Evolutionary conservation across 345 rosid genomes (phyloP), one percentile per base, ranked within the genome.

Genomic region (Boechera stricta): DNA sequence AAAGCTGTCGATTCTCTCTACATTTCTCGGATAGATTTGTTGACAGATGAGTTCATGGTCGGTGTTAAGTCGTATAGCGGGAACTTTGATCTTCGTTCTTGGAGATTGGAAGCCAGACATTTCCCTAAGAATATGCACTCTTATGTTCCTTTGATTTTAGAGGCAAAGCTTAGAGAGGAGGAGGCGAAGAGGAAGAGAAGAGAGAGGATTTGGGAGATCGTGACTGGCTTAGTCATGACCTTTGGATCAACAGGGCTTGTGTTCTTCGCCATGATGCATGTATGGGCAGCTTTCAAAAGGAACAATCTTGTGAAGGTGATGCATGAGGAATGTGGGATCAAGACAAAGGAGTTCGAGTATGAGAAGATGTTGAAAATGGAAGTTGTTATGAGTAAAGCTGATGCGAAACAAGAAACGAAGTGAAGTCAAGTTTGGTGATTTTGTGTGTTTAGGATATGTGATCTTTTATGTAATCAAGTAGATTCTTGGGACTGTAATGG

Each of bases 161-260:
- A 80, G 60, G 35, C 1, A 24, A 29, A 54, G 8, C 78, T 82
- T 88, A 0, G 10, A 83, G 31, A 48, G 5, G 79, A 86, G 39
- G 58, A 42, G 26, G 67, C 18, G 8, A 42, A 38, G 74, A 74
- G 4, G 52, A 90, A 66, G 82, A 82, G 67, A 75, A 82, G 70
- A 31, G 82, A 71, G 38, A 88, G 90, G 77, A 32, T 86, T 29
- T 58, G 82, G 80, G 86, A 76, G 75, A 84, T 84, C 44, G 76
- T 90, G 10, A 87, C 86, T 47, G 86, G 93, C 7, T 79, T 90
- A 67, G 66, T 90, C 26, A 82, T 86, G 71, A 97, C 93, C 8
- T 67, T 84, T 69, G 92, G 83, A 5, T 86, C 89, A 42, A 90
- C 93, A 8, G 95, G 90, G 36, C 63, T 94, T 73, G 91, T 91